phyloP scores from a whole-genome alignment of 1,284 basidiomycete species.

The Malassezia nana region DNA sequence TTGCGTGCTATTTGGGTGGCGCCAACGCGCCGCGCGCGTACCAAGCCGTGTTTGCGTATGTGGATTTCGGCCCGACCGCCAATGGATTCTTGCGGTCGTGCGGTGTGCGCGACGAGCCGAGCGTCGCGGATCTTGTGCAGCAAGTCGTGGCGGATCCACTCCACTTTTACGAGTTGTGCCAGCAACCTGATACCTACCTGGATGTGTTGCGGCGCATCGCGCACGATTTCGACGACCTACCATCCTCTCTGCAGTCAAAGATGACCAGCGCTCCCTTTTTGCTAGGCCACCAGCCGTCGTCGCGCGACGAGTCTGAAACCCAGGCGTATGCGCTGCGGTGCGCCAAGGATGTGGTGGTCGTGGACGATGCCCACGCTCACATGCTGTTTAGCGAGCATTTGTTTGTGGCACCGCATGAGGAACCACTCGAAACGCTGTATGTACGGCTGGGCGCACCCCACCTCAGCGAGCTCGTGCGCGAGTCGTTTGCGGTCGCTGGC shows the following conservation, averaged over 20 bases:
- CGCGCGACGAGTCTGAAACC: slow-evolving; percentile 38
- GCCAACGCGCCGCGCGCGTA: slow-evolving; percentile 11
- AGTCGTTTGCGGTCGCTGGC: slow-evolving; percentile 60
- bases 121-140: slow-evolving; percentile 60
- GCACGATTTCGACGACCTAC: slow-evolving; percentile 60
- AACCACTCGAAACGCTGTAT: slow-evolving; percentile 55
- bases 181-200: slow-evolving; percentile 60
- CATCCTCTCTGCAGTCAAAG: slow-evolving; percentile 54
- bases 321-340: slow-evolving; percentile 35
- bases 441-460: slow-evolving; percentile 55
- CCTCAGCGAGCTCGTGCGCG: slow-evolving; percentile 63
- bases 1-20: slow-evolving; percentile 56
- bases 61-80: slow-evolving; percentile 70
- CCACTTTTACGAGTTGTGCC: slow-evolving; percentile 61
- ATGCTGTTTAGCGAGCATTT: slow-evolving; percentile 44
- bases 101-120: slow-evolving; percentile 80
- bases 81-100: slow-evolving; percentile 71
- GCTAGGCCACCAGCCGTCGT: slow-evolving; percentile 57
- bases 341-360: slow-evolving; percentile 44
- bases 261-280: slow-evolving; percentile 67
- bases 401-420: slow-evolving; percentile 80
- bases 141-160: slow-evolving; percentile 52
- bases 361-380: slow-evolving; percentile 46
- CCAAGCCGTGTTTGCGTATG: slow-evolving; percentile 61
- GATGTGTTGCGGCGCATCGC: slow-evolving; percentile 73